Evolutionary conservation across 805 yeast genomes (phyloP).

Genomic region (Barnettozyma botsteinii): DNA sequence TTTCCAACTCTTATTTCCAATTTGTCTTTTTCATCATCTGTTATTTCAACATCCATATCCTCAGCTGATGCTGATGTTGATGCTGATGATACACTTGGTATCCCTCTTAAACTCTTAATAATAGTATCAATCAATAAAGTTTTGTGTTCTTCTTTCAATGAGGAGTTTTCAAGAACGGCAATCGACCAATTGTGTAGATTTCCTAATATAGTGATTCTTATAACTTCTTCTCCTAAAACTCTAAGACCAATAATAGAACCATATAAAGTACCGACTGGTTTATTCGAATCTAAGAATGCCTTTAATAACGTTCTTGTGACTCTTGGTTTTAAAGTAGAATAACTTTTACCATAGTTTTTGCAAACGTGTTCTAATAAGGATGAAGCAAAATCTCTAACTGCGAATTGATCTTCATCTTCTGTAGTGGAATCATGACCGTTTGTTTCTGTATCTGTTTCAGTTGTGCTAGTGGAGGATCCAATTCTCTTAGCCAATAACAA

Average conservation of each 20-base stretch:
- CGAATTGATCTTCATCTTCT: conserved; percentile 32
- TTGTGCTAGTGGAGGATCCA: conserved; percentile 40
- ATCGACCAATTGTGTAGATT: conserved; percentile 78
- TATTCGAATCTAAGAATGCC: conserved; percentile 80
- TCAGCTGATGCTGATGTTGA: too few species aligned
- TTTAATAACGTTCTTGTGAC: conserved; percentile 88
- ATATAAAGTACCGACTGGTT: conserved; percentile 84
- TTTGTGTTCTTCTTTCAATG: conserved; percentile 38
- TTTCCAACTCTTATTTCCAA: conserved; percentile 57
- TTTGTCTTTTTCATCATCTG: conserved; percentile 34
- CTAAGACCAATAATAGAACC: conserved; percentile 86
- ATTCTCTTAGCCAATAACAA: conserved; percentile 81
- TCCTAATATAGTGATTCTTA: conserved; percentile 77
- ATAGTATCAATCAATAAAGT: conserved; percentile 43
- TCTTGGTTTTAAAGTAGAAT: conserved; percentile 85
- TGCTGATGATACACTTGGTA: conserved; percentile 30
- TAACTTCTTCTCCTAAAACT: conserved; percentile 82
- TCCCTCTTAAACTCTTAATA: conserved; percentile 47
- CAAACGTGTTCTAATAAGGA: conserved; percentile 76
- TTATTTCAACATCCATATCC: conserved; percentile 34
- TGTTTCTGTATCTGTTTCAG: background rate
- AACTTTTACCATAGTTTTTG: conserved; percentile 72
- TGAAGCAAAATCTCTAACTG: conserved; percentile 85
- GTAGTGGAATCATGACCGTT: background rate
- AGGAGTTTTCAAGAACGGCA: conserved; percentile 39